Percentiles rank a stretch among this genome's conserved stretches.
Evolutionary conservation across 169 alveolate genomes (phyloP).

Genomic region (Babesia ovis): DNA sequence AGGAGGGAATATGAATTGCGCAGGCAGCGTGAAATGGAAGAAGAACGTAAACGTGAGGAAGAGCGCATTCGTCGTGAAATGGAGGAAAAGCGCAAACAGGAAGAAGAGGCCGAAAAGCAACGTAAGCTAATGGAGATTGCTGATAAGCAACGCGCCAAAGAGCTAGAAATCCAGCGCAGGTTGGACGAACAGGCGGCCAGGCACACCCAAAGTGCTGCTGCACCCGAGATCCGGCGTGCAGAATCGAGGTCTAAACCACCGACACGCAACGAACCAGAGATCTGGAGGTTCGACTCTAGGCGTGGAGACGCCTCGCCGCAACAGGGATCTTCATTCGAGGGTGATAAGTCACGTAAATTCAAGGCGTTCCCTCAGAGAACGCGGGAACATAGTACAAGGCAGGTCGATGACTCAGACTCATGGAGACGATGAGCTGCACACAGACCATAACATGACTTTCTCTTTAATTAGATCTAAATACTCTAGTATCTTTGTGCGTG

Average conservation of each 20-base stretch:
- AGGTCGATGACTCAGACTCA: constrained; percentile 10
- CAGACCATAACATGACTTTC: background rate
- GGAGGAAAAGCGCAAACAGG: constrained; percentile 70
- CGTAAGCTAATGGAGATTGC: constrained; percentile 57
- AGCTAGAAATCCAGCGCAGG: constrained; percentile 51
- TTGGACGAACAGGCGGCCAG: constrained; percentile 38
- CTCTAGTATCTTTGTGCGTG: background rate
- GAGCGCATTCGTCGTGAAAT: constrained; percentile 72
- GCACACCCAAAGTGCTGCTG: constrained; percentile 1
- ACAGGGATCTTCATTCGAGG: background rate
- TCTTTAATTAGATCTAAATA: background rate
- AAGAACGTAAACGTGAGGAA: constrained; percentile 76
- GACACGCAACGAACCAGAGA: background rate
- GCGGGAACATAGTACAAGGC: background rate
- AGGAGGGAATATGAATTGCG: constrained; percentile 74
- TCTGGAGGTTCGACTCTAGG: constrained; percentile 15
- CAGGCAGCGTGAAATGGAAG: constrained; percentile 73
- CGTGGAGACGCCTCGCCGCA: background rate
- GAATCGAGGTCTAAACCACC: constrained; percentile 13
- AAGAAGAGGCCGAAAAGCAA: constrained; percentile 61
- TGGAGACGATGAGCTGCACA: constrained; percentile 36
- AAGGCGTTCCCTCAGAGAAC: constrained; percentile 13
- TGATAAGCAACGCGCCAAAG: constrained; percentile 66
- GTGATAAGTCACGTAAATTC: constrained; percentile 23
- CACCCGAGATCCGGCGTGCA: constrained; percentile 8